phyloP scores from a whole-genome alignment of 768 basidiomycete genomes.

The Boletus rubropictus region DNA sequence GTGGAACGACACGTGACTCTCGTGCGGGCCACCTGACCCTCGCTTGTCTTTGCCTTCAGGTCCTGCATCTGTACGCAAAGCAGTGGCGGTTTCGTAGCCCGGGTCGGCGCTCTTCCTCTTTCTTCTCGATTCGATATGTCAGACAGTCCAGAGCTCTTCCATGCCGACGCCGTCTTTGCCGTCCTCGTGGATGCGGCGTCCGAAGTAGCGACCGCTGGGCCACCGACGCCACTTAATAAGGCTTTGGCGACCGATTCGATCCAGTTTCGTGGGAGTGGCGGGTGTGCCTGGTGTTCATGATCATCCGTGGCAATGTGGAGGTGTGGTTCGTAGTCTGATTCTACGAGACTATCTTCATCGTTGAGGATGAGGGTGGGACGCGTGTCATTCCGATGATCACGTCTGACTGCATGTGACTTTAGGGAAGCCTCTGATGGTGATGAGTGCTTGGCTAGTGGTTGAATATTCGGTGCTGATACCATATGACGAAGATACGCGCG shows the following conservation, averaged over 20 bases:
- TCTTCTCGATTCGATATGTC: constrained; percentile 24
- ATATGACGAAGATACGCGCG: constrained; percentile 71
- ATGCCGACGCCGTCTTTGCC: constrained; percentile 18
- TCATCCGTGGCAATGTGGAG: constrained; percentile 30
- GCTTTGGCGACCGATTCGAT: constrained; percentile 64
- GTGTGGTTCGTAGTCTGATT: constrained; percentile 16
- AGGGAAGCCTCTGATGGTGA: constrained; percentile 28
- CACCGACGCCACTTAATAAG: constrained; percentile 49
- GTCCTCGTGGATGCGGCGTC: constrained; percentile 21
- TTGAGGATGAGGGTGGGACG: constrained; percentile 31
- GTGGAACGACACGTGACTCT: constrained; percentile 66
- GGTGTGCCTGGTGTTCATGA: constrained; percentile 29
- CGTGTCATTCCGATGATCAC: constrained; percentile 27
- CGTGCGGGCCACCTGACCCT: constrained; percentile 42
- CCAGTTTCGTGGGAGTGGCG: constrained; percentile 68
- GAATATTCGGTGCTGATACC: constrained; percentile 51
- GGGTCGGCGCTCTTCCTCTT: constrained; percentile 11
- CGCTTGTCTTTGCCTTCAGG: constrained; percentile 22
- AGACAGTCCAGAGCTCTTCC: constrained; percentile 21
- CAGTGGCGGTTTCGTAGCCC: constrained; percentile 27
- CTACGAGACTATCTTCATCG: constrained; percentile 24
- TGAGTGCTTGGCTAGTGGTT: constrained; percentile 30
- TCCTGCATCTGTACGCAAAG: constrained; percentile 32
- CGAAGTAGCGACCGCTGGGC: constrained; percentile 29
- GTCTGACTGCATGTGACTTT: constrained; percentile 28